Evolutionary conservation across 768 basidiomycete species (phyloP).

Genomic region (Leccinellum luteum): DNA sequence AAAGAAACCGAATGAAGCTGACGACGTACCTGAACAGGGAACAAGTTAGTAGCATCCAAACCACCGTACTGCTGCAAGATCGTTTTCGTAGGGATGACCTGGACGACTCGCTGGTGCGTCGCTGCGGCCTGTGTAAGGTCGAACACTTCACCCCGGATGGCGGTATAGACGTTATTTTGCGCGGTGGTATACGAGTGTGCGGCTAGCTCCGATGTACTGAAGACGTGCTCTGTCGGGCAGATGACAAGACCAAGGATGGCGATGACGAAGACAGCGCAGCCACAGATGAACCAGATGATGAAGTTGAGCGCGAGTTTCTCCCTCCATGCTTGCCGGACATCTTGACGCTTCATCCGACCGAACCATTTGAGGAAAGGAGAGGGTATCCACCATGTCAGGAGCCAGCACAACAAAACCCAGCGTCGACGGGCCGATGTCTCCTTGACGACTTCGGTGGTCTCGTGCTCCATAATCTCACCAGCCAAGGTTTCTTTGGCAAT

Average conservation of each 20-base stretch:
- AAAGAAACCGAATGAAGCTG: not conserved
- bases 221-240: conserved; percentile 94
- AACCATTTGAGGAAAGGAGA: conserved; percentile 61
- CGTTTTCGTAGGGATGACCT: conserved; percentile 70
- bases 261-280: conserved; percentile 89
- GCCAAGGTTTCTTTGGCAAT: conserved; percentile 81
- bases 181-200: conserved; percentile 60
- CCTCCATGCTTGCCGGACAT: conserved; percentile 94
- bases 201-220: conserved; percentile 71
- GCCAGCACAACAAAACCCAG: conserved; percentile 88
- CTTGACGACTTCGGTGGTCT: conserved; percentile 84
- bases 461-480: conserved; percentile 83
- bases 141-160: conserved; percentile 94
- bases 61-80: conserved; percentile 87
- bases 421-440: conserved; percentile 76
- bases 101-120: conserved; percentile 65
- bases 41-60: conserved; percentile 64
- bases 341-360: conserved; percentile 92
- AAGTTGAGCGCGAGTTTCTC: conserved; percentile 95
- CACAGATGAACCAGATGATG: conserved; percentile 93
- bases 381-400: conserved; percentile 92
- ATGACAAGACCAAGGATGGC: conserved; percentile 84
- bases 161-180: conserved; percentile 74
- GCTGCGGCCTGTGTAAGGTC: conserved; percentile 69
- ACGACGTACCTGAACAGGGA: conserved; percentile 84